These are phyloP conservation scores for Nemania bipapillata DNA, from an alignment of 2,329 filamentous ascomycete species.

Conservation along the genomic window DNA sequence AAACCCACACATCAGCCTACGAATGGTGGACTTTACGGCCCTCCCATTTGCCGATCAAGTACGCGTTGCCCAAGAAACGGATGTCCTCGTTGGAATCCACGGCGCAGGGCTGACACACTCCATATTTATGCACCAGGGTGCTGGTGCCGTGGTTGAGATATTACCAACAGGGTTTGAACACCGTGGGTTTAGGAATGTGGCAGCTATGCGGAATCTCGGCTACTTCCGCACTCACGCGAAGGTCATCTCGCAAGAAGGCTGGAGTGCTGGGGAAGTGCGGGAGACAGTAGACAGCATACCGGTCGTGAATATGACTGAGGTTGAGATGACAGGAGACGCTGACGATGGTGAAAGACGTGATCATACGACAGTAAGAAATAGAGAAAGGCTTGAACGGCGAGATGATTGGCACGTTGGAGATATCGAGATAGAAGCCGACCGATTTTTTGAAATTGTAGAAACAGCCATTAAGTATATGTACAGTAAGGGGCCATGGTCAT, in stretches of 20 bases:
- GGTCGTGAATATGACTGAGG: neutral
- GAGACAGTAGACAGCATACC: neutral
- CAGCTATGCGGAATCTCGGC: conserved; percentile 51
- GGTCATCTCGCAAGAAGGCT: conserved; percentile 21
- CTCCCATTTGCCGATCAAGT: conserved; percentile 55
- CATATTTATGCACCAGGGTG: conserved; percentile 54
- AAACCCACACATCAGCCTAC: conserved; percentile 48
- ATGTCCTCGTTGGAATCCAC: conserved; percentile 58
- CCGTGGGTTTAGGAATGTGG: conserved; percentile 57
- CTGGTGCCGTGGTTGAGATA: conserved; percentile 56
- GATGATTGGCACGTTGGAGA: conserved; percentile 29
- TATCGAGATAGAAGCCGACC: conserved; percentile 27
- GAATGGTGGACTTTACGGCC: conserved; percentile 54
- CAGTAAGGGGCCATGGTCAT: conserved; percentile 26
- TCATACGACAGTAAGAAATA: neutral
- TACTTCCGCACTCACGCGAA: conserved; percentile 55
- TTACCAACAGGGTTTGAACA: conserved; percentile 52
- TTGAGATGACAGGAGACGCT: neutral
- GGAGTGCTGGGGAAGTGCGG: conserved; percentile 9
- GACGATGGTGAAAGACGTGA: neutral
- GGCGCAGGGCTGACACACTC: conserved; percentile 58
- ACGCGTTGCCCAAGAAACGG: conserved; percentile 51
- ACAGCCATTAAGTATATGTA: conserved; percentile 34
- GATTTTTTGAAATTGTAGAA: conserved; percentile 29
- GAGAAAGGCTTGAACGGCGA: conserved; percentile 42